phyloP scores from a whole-genome alignment of 805 yeast species.

The Henningerozyma blattae region DNA sequence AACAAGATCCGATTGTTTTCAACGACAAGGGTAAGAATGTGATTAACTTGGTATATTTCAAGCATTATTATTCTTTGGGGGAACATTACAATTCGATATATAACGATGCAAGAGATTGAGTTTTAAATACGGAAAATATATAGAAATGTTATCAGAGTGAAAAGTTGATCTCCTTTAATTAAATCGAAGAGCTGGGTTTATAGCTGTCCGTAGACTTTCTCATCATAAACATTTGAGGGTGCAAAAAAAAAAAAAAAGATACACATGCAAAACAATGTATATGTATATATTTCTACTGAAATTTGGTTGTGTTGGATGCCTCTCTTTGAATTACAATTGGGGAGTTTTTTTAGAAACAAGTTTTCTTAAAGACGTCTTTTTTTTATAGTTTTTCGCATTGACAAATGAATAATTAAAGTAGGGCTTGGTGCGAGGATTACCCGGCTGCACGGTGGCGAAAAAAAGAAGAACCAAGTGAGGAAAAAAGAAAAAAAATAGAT shows the following conservation, averaged over 20 bases:
- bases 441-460: no score
- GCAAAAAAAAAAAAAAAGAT: slow-evolving; percentile 1
- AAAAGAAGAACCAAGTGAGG: no score
- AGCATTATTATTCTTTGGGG: slow-evolving; percentile 79
- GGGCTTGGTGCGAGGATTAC: no score
- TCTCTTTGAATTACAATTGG: no score
- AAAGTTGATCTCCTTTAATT: slow-evolving; percentile 18
- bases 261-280: neutral
- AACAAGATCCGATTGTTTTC: slow-evolving; percentile 34
- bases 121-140: neutral
- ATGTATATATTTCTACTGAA: no score
- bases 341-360: no score
- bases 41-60: slow-evolving; percentile 67
- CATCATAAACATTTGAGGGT: slow-evolving; percentile 29
- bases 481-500: no score
- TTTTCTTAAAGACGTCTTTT: no score
- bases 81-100: slow-evolving; percentile 86
- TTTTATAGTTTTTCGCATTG: no score
- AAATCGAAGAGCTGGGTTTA: slow-evolving; percentile 32
- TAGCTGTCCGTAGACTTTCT: slow-evolving; percentile 29
- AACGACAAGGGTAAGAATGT: neutral
- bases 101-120: slow-evolving; percentile 26
- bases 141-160: slow-evolving; percentile 22
- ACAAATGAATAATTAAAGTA: no score
- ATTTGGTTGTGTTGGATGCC: no score